A percentile compares a stretch with the other conserved stretches of the same genome.
Evolutionary conservation across 1,284 basidiomycete species (phyloP).

Genomic region (Ustilago cynodontis): DNA sequence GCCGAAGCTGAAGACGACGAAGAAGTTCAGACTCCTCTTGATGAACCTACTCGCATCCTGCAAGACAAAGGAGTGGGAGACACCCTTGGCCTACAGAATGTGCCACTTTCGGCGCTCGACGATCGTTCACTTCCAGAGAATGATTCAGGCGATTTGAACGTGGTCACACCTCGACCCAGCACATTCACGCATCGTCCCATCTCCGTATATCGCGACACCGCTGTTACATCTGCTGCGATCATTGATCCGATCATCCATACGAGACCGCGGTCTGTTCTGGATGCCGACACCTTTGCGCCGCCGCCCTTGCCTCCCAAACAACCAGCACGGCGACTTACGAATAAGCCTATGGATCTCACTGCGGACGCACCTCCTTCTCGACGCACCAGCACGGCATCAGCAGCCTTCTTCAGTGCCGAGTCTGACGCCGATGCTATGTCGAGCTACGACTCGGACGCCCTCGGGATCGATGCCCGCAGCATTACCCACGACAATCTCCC

Average conservation of each 20-base stretch:
- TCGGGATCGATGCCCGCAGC: conserved; percentile 19
- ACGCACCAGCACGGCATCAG: conserved; percentile 37
- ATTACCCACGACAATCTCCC: conserved; percentile 23
- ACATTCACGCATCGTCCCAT: conserved; percentile 23
- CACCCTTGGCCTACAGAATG: neutral
- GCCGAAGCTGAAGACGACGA: conserved; percentile 14
- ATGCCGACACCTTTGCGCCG: conserved; percentile 56
- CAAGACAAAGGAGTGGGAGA: neutral
- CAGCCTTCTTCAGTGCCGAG: conserved; percentile 52
- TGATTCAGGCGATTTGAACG: neutral
- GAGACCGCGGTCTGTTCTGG: conserved; percentile 26
- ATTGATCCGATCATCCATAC: conserved; percentile 1
- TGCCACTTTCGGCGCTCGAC: neutral
- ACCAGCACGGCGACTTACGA: neutral
- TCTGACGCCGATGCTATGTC: conserved; percentile 32
- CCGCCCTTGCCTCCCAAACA: conserved; percentile 56
- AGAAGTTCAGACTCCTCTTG: conserved; percentile 27
- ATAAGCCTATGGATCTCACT: neutral
- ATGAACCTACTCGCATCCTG: conserved; percentile 13
- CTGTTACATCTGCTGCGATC: neutral
- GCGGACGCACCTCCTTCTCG: conserved; percentile 17
- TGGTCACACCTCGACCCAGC: conserved; percentile 18
- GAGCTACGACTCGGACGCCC: conserved; percentile 39
- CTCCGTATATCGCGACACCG: conserved; percentile 34
- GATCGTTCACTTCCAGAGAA: neutral